phyloP scores from a whole-genome alignment of 257 asterid species.

The Solanum infundibuliforme region DNA sequence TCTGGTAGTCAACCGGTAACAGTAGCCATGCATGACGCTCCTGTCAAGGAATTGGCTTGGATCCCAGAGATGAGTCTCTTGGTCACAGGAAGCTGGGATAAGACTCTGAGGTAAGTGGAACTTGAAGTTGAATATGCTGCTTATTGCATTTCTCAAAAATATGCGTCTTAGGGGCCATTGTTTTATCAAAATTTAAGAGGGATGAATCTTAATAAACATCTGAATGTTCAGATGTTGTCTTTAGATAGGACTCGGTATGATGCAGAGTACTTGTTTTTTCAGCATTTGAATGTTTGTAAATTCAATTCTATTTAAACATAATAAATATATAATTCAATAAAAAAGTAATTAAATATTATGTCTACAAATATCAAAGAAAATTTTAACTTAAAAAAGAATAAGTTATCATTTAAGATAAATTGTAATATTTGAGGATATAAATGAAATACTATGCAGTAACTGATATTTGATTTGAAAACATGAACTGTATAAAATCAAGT shows the following conservation, averaged over 20 bases:
- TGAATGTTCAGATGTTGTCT: background rate
- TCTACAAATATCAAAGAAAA: background rate
- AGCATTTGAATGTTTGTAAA: background rate
- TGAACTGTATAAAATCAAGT: background rate
- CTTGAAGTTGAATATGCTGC: background rate
- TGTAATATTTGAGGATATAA: background rate
- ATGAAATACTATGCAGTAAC: background rate
- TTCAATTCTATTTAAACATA: background rate
- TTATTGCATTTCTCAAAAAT: background rate
- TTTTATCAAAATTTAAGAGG: background rate
- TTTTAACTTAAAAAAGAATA: background rate
- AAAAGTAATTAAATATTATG: background rate
- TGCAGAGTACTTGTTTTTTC: background rate
- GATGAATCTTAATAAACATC: background rate
- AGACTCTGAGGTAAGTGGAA: conserved; percentile 64
- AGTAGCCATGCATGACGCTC: conserved; percentile 91
- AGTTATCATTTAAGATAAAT: background rate
- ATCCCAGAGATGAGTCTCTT: conserved; percentile 80
- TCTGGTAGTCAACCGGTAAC: conserved; percentile 76
- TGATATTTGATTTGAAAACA: background rate
- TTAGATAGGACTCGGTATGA: background rate
- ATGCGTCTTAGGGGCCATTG: background rate
- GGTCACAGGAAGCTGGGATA: conserved; percentile 91
- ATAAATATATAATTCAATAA: background rate
- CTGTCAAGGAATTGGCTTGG: conserved; percentile 93